These are phyloP conservation scores for Aspergillus costaricaensis DNA, from an alignment of 2,329 filamentous ascomycete genomes.

Conservation along the genomic window DNA sequence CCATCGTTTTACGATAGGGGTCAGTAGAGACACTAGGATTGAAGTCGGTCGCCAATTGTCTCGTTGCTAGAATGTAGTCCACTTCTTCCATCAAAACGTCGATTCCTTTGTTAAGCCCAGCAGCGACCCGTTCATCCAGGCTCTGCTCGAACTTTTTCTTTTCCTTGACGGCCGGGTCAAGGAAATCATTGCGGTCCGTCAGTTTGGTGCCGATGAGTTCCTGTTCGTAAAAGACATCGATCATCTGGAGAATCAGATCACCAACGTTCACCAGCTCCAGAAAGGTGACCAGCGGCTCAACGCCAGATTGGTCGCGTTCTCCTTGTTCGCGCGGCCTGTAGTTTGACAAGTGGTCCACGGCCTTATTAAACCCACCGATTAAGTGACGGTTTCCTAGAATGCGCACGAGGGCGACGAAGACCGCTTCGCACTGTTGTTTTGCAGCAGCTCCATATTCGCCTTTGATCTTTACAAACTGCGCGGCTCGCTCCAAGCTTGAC, in stretches of 20 bases:
- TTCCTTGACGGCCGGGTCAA: slow-evolving; percentile 85
- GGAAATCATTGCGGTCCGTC: slow-evolving; percentile 88
- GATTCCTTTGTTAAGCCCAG: slow-evolving; percentile 94
- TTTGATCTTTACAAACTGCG: slow-evolving; percentile 77
- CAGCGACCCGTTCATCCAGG: slow-evolving; percentile 94
- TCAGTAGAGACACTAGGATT: slow-evolving; percentile 63
- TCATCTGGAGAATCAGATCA: slow-evolving; percentile 97
- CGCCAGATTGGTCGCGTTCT: slow-evolving; percentile 68
- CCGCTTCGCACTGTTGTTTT: slow-evolving; percentile 81
- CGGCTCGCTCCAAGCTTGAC: slow-evolving; percentile 78
- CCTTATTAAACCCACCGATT: slow-evolving; percentile 89
- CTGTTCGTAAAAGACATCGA: slow-evolving; percentile 97
- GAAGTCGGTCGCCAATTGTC: slow-evolving; percentile 83
- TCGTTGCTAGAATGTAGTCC: slow-evolving; percentile 89
- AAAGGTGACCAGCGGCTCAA: slow-evolving; percentile 91
- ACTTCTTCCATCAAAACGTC: slow-evolving; percentile 98
- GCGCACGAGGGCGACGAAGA: slow-evolving; percentile 82
- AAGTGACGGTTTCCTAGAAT: slow-evolving; percentile 85
- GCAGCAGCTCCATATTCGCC: slow-evolving; percentile 80
- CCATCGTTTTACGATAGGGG: slow-evolving; percentile 37
- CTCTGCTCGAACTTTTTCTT: slow-evolving; percentile 99
- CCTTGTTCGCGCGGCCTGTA: slow-evolving; percentile 79
- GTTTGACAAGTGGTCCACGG: slow-evolving; percentile 82
- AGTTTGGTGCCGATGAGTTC: slow-evolving; percentile 82
- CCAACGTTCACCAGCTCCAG: slow-evolving; percentile 97